Evolutionary conservation across 768 basidiomycete genomes (phyloP), one percentile per base, ranked within the genome.

Genomic region (Lactarius hatsudake): DNA sequence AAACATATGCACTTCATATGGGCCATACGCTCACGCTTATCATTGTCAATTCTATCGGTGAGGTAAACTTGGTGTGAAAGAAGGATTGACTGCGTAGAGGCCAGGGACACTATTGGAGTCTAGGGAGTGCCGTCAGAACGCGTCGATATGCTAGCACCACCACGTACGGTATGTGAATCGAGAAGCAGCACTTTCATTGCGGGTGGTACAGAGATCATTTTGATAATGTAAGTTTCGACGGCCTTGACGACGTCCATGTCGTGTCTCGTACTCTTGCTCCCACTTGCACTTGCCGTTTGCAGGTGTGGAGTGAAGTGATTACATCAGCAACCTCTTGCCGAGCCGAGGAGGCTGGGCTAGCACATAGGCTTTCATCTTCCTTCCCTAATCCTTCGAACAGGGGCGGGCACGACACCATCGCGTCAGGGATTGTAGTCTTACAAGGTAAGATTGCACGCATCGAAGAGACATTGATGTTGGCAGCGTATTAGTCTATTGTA

Each of bases 1-100:
- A 99, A 95, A 76, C 94, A 96, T 62, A 98, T 87, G 74, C 97
- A 98, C 79, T 96, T 96, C 85, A 99, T 91, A 75, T 99, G 96
- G 15, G 93, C 87, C 86, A 98, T 94, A 30, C 93, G 81, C 75
- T 96, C 95, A 68, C 94, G 86, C 69, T 88, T 87, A 76, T 81
- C 87, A 81, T 98, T 98, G 81, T 98, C 97, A 74, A 99, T 93
- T 63, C 95, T 85, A 80, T 99, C 97, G 5, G 96, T 99, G 62
- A 99, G 85, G 79, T 99, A 99, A 53, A 98, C 93, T 75, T 99
- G 96, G 72, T 98, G 94, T 3, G 95, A 89, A 53, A 99, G 82
- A 34, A 99, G 83, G 10, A 88, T 90, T 2, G 95, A 94, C 75
- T 98, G 97, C 0, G 97, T 98, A 1, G 93, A 89, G 3, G 96